phyloP scores from a whole-genome alignment of 768 basidiomycete genomes.

The Panellus pusillus region DNA sequence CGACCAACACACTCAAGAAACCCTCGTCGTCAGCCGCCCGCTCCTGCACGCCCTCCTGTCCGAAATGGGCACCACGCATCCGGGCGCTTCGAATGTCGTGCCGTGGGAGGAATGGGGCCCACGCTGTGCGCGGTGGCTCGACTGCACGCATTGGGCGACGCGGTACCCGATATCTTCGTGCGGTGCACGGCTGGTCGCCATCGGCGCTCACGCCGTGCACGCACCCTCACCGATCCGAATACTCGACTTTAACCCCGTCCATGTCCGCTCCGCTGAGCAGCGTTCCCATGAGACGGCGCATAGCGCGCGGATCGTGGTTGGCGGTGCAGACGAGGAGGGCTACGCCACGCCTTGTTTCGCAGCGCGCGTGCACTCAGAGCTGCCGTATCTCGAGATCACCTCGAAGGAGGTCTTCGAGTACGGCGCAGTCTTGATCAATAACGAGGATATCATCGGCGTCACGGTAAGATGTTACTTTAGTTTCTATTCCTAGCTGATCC shows the following conservation, averaged over 20 bases:
- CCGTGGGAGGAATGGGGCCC: not conserved
- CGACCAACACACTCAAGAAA: not conserved
- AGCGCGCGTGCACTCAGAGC: not conserved
- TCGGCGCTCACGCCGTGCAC: not conserved
- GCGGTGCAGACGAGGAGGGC: no score
- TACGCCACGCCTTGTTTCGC: not conserved
- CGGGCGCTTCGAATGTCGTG: not conserved
- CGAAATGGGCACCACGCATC: not conserved
- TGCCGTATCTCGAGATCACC: not conserved
- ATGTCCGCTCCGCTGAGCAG: no score
- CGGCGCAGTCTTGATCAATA: not conserved
- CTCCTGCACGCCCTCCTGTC: not conserved
- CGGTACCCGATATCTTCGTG: not conserved
- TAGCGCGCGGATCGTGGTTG: no score
- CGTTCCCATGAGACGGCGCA: no score
- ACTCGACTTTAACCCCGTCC: not conserved
- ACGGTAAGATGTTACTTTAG: not conserved
- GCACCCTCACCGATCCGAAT: not conserved
- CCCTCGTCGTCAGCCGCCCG: not conserved
- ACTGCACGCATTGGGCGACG: not conserved
- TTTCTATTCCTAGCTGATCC: not conserved
- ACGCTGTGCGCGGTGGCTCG: not conserved
- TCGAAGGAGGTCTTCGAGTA: conserved; percentile 3
- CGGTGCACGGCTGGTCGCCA: not conserved
- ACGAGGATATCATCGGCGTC: not conserved